Evolutionary conservation across 129 eudicot genomes (phyloP), one percentile per base, ranked within the genome.

Genomic region (Pulicaria dysenterica): DNA sequence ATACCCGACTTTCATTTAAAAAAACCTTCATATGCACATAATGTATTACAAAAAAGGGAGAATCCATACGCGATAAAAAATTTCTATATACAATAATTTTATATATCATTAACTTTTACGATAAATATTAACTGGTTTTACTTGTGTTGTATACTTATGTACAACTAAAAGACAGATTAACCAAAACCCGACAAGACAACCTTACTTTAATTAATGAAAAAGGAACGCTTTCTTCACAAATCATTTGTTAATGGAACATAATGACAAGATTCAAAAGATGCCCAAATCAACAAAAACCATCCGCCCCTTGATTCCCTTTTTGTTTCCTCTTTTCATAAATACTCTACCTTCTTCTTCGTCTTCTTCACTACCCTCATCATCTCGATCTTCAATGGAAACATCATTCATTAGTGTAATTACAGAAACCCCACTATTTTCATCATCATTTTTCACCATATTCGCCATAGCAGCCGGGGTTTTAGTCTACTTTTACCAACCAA

Each of bases 401-500:
- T 71, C 59, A 78, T 53, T 67, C 12, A 15, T 78, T 13, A 24
- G 12, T 17, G 5, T 60, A 6, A 8, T 77, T 53, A 34, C 3
- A 51, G 44, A 13, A 8, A 39, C 14, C 0, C 5, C 39, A 40
- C n/a, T 12, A 9, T 74, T 38, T 50, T 16, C 64, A 42, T 51
- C 89, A 19, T 31, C 76, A 8, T 17, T 82, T 46, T 73, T 72
- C 67, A 73, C 87, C 43, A 36, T 80, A 6, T 73, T 87, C 55
- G 79, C 80, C 7, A 50, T 77, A 6, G 0, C 81, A n/a, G 83
- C 38, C 15, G 83, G 81, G 15, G 41, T 79, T 51, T 64, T 87
- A 60, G 70, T 53, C 39, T 93, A 93, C 70, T 80, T 86, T 67
- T 93, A 87, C 73, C 80, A 39, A 57, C 98, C 98, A 24, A 85